Conservation (phyloP, 2,329 filamentous ascomycete genomes). For the Penicillium sp. region DNA sequence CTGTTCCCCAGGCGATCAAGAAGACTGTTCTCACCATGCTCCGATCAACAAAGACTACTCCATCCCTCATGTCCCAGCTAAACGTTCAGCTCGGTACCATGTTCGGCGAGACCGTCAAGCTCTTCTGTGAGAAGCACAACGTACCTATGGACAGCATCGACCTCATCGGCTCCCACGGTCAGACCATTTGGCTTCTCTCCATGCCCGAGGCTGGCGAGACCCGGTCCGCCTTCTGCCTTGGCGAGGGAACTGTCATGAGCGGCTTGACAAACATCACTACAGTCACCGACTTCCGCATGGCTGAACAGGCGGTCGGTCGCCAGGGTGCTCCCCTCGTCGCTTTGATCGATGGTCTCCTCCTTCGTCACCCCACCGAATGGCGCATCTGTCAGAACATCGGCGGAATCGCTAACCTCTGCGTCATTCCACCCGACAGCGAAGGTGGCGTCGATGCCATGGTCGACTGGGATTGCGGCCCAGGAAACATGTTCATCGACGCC, state of each 20-base stretch:
- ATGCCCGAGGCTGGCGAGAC: conserved; percentile 47
- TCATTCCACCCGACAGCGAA: conserved; percentile 3
- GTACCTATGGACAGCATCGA: conserved; percentile 46
- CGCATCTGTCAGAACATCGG: conserved; percentile 58
- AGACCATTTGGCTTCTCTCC: conserved; percentile 53
- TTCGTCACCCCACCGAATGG: conserved; percentile 52
- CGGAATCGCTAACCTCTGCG: conserved; percentile 49
- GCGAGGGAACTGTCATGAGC: conserved; percentile 52
- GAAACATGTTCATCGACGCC: conserved; percentile 53
- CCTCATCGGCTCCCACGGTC: conserved; percentile 52
- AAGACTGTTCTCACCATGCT: conserved; percentile 54
- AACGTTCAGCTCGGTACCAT: conserved; percentile 54
- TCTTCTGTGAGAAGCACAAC: conserved; percentile 45
- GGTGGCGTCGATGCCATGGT: conserved; percentile 5
- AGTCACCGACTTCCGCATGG: conserved; percentile 50
- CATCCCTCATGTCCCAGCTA: conserved; percentile 51
- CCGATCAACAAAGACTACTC: conserved; percentile 48
- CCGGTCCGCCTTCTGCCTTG: conserved; percentile 50
- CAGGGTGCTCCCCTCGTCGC: conserved; percentile 54
- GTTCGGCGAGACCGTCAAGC: conserved; percentile 48
- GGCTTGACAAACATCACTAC: conserved; percentile 52
- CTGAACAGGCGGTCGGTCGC: conserved; percentile 50
- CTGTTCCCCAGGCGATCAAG: conserved; percentile 49
- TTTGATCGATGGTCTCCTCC: conserved; percentile 52
- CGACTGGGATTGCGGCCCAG: conserved; percentile 49